A percentile compares a stretch with the other conserved stretches of the same genome.
Evolutionary conservation across 2,329 filamentous ascomycete genomes (phyloP).

Genomic region (Colletotrichum cordylinicola): DNA sequence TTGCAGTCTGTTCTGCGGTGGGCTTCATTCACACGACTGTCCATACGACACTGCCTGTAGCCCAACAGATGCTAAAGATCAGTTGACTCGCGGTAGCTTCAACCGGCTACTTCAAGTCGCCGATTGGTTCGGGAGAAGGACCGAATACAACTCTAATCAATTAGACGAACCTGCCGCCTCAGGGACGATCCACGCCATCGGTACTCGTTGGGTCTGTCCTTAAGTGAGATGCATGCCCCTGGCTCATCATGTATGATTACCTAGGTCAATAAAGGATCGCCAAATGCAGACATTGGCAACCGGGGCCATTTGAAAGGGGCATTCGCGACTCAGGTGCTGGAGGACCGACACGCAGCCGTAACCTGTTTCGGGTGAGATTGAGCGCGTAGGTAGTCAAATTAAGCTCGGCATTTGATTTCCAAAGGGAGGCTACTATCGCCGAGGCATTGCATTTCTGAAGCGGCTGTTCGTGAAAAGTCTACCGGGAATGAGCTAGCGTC

Average conservation of each 20-base stretch:
- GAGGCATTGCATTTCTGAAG: background rate
- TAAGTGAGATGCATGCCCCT: background rate
- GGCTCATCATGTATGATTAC: background rate
- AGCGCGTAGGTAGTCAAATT: background rate
- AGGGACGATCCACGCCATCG: background rate
- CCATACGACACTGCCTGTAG: rapidly evolving
- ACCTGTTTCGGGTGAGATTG: rapidly evolving
- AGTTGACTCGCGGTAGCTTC: background rate
- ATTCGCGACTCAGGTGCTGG: background rate
- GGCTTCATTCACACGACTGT: rapidly evolving
- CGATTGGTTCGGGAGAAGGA: background rate
- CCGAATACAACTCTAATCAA: rapidly evolving
- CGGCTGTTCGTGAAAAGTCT: background rate
- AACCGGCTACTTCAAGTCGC: background rate
- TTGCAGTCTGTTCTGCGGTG: background rate
- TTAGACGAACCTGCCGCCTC: rapidly evolving
- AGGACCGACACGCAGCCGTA: background rate
- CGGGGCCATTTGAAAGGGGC: rapidly evolving
- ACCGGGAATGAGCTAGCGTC: background rate
- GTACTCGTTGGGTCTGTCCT: background rate
- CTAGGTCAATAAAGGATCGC: rapidly evolving
- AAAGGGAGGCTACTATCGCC: background rate
- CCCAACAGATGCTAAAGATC: rapidly evolving
- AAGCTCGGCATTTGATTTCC: background rate
- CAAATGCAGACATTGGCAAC: rapidly evolving